Base-by-base conservation (phyloP, 2,329 filamentous ascomycete species). In the Calcarisporium arbuscula region DNA sequence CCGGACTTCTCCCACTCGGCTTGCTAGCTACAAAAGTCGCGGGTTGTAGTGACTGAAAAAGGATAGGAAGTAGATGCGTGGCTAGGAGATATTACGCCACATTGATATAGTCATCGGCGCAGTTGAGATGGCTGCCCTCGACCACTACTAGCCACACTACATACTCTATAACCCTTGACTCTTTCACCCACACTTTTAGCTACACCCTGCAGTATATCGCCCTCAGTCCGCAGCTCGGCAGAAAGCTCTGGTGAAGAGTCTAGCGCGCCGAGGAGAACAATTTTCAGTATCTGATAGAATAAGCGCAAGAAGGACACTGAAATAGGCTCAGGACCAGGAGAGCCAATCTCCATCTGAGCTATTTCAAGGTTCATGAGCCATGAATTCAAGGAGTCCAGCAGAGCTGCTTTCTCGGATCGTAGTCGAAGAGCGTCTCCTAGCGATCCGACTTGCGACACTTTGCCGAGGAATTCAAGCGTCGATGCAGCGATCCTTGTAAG, bases 251-350 rank as follows among this genome's bases (percentile, higher is more conserved):
- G 36, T 19, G 53, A 53, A 28, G 40, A 51, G 23, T 58, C 46
- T 9, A 64, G 30, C 34, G 46, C 38, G 5, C 58, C 56, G 15
- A 62, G 26, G 9, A 65, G 43, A 41, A 62, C 34, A 12, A 61
- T 45, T 40, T 48, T 58, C 11, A 64, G 34, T 36, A 57, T 50
- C 18, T 38, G 42, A 45, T 57, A 49, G 12, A 64, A 60, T 19
- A 57, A 39, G 7, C 51, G 58, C 41, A 61, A 19, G 35, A 65
- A 64, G 36, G 38, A 49, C 12, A 58, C 39, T 20, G 57, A 52
- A 17, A 63, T 35, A 20, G 34, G 46, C 50, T 57, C 49, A 6
- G 35, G 34, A 31, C 41, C 36, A 16, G 30, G 32, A 41, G 35
- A 30, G 34, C 32, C 29, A 19, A 36, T 48, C 8, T 49, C 35